These are phyloP conservation scores for Arthrinium phaeospermum DNA, from an alignment of 2,329 filamentous ascomycete genomes.

Conservation along the genomic window DNA sequence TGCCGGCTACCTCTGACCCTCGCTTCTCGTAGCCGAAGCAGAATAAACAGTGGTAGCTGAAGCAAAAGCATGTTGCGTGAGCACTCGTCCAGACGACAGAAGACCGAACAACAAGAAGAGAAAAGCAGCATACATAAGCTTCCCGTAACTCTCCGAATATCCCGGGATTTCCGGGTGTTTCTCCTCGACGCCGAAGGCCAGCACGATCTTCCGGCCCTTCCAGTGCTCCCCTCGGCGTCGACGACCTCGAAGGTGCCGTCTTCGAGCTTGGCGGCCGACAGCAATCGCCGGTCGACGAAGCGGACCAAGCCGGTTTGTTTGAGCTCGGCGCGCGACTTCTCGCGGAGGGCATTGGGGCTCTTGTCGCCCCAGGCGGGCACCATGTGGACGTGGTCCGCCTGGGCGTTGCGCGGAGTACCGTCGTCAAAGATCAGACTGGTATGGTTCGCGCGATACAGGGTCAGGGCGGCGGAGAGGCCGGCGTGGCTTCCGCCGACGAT, in stretches of 20 bases:
- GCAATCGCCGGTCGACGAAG: not conserved
- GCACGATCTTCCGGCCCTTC: not conserved
- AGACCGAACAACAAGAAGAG: too few species aligned
- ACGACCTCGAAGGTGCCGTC: constrained; percentile 10
- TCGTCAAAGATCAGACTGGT: not conserved
- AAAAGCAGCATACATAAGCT: too few species aligned
- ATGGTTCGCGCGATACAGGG: not conserved
- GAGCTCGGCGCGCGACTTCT: not conserved
- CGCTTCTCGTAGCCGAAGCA: constrained; percentile 1
- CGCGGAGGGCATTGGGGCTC: not conserved
- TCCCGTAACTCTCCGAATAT: not conserved
- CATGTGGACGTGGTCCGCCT: constrained; percentile 9
- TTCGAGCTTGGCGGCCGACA: not conserved
- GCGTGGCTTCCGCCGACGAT: constrained; percentile 11
- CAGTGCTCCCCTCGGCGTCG: not conserved
- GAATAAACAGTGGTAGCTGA: not conserved
- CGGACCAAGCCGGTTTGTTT: too few species aligned
- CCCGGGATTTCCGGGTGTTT: not conserved
- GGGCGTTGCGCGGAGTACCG: not conserved
- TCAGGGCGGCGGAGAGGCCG: constrained; percentile 1
- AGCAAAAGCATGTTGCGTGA: too few species aligned
- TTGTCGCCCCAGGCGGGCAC: not conserved
- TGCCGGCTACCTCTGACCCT: not conserved
- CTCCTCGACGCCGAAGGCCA: constrained; percentile 4
- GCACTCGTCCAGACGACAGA: not conserved